phyloP scores from a whole-genome alignment of 306 rosid genomes.

The Prunus mongolica region DNA sequence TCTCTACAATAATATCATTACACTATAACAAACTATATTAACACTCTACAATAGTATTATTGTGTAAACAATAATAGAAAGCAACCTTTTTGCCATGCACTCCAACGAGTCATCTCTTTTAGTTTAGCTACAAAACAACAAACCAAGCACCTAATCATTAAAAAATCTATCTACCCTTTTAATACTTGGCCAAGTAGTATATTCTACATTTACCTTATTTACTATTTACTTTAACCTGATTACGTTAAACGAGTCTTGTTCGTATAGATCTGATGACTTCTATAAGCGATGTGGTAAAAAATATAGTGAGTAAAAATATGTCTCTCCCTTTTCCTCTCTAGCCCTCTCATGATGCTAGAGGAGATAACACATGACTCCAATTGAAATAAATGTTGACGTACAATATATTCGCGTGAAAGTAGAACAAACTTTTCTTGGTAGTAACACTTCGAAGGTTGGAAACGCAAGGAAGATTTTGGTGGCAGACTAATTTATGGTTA shows the following conservation, averaged over 20 bases:
- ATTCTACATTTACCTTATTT: background rate
- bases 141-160: constrained; percentile 15
- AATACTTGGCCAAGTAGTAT: background rate
- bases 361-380: constrained; percentile 16
- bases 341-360: background rate
- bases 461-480: constrained; percentile 56
- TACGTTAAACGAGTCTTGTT: too few species aligned
- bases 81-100: background rate
- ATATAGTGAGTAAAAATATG: background rate
- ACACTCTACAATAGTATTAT: constrained; percentile 3
- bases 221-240: background rate
- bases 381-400: constrained; percentile 20
- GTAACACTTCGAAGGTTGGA: constrained; percentile 58
- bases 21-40: background rate
- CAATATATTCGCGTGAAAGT: constrained; percentile 31
- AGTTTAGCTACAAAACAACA: constrained; percentile 21
- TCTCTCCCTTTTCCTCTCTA: background rate
- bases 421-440: constrained; percentile 37
- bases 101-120: constrained; percentile 7
- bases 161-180: background rate
- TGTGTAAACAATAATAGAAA: constrained; percentile 1
- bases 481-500: constrained; percentile 36
- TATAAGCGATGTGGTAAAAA: too few species aligned
- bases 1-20: background rate
- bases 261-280: too few species aligned